Percentiles rank a stretch among this genome's conserved stretches.
These are phyloP conservation scores for Colletotrichum sp. DNA, from an alignment of 2,329 filamentous ascomycete species.

Conservation along the genomic window DNA sequence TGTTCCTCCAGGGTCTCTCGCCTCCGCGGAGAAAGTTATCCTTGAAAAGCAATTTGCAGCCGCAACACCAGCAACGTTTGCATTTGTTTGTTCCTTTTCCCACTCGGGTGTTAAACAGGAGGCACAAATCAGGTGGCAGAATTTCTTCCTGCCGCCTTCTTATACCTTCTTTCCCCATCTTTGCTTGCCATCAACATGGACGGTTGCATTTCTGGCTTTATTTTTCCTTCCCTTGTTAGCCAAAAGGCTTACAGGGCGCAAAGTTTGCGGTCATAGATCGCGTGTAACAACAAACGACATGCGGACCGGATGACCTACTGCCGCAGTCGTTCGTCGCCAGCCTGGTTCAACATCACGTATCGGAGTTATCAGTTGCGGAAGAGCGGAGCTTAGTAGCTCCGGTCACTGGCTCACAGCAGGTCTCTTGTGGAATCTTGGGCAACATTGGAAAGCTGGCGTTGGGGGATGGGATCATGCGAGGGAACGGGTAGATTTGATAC, in stretches of 20 bases:
- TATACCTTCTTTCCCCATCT: background rate
- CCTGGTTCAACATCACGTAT: background rate
- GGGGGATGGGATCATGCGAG: background rate
- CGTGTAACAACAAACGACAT: constrained; percentile 1
- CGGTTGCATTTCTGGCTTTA: background rate
- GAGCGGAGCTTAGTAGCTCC: constrained; percentile 11
- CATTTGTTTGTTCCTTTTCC: background rate
- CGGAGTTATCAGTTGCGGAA: background rate
- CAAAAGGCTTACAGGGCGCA: background rate
- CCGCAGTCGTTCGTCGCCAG: background rate
- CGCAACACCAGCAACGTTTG: background rate
- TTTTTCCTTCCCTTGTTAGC: background rate
- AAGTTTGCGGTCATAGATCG: constrained; percentile 15
- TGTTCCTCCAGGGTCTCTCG: constrained; percentile 6
- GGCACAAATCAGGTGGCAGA: background rate
- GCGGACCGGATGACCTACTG: background rate
- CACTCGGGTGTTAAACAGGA: background rate
- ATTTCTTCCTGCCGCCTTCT: background rate
- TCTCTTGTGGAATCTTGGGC: background rate
- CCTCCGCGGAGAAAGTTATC: constrained; percentile 19
- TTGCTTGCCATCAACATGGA: background rate
- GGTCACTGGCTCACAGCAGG: background rate
- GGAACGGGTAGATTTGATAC: background rate
- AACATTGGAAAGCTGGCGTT: background rate
- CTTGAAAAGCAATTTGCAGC: background rate